A percentile compares a stretch with the other conserved stretches of the same genome.
Evolutionary conservation across 371 early-diverging fungal species (phyloP).

Genomic region (Apophysomyces trapeziformis): DNA sequence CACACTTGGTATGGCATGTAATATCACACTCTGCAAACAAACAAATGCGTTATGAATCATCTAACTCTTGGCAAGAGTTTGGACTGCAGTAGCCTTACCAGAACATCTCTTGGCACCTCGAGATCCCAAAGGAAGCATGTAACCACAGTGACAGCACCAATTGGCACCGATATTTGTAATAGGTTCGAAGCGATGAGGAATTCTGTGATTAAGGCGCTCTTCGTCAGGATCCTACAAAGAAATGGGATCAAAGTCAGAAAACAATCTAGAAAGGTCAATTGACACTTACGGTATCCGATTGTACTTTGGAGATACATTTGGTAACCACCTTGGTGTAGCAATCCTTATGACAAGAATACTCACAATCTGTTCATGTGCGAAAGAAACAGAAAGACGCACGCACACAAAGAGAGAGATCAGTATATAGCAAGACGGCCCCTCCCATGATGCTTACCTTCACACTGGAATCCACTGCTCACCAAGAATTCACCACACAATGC

Average conservation of each 20-base stretch:
- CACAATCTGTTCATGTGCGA: conserved; percentile 70
- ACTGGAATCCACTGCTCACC: conserved; percentile 88
- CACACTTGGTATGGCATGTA: conserved; percentile 90
- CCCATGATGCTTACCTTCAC: conserved; percentile 68
- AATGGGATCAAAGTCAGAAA: conserved; percentile 66
- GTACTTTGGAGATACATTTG: conserved; percentile 84
- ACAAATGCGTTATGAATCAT: neutral
- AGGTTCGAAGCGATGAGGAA: conserved; percentile 94
- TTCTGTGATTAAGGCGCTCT: conserved; percentile 84
- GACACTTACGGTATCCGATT: conserved; percentile 53
- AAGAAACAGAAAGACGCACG: neutral
- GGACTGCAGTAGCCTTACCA: conserved; percentile 20
- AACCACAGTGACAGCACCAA: conserved; percentile 99
- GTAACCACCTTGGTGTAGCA: conserved; percentile 89
- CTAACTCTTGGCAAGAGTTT: neutral
- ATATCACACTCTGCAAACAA: conserved; percentile 72
- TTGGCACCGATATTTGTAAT: conserved; percentile 79
- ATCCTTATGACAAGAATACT: conserved; percentile 92
- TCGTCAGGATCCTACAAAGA: conserved; percentile 57
- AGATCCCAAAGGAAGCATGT: conserved; percentile 87
- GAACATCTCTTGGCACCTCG: conserved; percentile 70
- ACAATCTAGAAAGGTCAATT: conserved; percentile 77
- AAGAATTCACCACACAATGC: conserved; percentile 93
- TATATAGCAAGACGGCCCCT: no score
- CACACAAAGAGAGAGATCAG: no score